These are phyloP conservation scores for Trypanosoma theileri DNA, from an alignment of 208 protist species.

Conservation along the genomic window DNA sequence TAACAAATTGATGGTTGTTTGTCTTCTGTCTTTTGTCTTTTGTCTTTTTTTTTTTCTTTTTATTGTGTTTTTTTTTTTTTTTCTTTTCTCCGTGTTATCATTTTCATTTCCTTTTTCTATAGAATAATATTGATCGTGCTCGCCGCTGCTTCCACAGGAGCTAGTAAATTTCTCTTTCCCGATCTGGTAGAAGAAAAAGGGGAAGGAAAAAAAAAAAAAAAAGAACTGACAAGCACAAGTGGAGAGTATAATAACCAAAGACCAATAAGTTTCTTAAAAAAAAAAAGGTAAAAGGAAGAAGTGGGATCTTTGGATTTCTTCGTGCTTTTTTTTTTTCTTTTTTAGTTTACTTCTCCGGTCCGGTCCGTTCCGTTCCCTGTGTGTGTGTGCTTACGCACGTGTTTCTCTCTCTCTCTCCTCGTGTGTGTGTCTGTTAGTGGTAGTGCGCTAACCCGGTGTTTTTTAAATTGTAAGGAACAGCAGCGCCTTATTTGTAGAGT, in stretches of 20 bases:
- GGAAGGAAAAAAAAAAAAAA: slow-evolving; percentile 16
- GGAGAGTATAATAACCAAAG: not conserved
- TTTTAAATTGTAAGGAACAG: too few relatives aligned
- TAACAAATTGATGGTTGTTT: not conserved
- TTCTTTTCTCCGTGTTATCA: slow-evolving; percentile 5
- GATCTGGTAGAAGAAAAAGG: slow-evolving; percentile 4
- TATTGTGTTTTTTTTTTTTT: slow-evolving; percentile 17
- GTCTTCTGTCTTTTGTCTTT: slow-evolving; percentile 14
- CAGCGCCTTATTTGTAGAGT: too few relatives aligned
- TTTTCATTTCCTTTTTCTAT: not conserved
- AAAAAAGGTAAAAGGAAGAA: slow-evolving; percentile 2
- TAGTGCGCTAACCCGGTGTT: too few relatives aligned
- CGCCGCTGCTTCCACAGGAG: slow-evolving; percentile 18
- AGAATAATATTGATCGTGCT: slow-evolving; percentile 4
- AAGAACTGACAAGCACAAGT: slow-evolving; percentile 17
- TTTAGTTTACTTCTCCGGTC: not conserved
- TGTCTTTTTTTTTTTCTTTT: slow-evolving; percentile 22
- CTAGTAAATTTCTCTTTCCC: not conserved
- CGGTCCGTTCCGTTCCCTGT: too few relatives aligned
- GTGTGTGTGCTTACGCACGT: too few relatives aligned
- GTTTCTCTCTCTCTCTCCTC: not conserved
- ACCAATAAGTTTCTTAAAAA: slow-evolving; percentile 1
- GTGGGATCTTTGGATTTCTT: not conserved
- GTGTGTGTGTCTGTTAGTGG: not conserved
- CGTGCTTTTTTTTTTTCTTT: slow-evolving; percentile 13